Evolutionary conservation across 225 moss, liverwort and hornwort species (phyloP), one percentile per base, ranked within the genome.

Genomic region (Bryum argenteum): DNA sequence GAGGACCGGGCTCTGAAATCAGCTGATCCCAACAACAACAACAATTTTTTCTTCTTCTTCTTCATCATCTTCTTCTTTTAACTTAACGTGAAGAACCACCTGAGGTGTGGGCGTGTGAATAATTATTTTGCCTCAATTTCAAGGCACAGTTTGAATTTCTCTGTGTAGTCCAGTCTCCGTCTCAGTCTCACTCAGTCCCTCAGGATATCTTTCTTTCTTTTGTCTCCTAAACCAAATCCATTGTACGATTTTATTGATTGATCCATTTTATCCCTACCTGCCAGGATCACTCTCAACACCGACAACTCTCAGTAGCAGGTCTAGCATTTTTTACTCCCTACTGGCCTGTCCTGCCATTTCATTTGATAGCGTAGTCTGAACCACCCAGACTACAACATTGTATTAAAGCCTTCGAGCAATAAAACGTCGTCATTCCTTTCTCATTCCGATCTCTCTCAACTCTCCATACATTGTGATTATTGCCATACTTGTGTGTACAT

Each of bases 1-100:
- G 86, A 90, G 54, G 94, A 94, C 42, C 90, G 94, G 67, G 60
- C 66, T 52, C 69, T 23, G 67, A 87, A 70, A 79, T 71, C 58
- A 39, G 78, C 61, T 69, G 86, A 93, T 44, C 14, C 28, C 41
- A 15, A 33, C 28, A 28, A 5, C n/a, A n/a, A n/a, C n/a, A n/a
- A n/a, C n/a, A n/a, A n/a, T 28, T 5, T 5, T 28, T 33, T 33
- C 33, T 33, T 33, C 33, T 33, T 33, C n/a, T 33, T 33, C 33
- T 33, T 33, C 2, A 33, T 33, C n/a, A n/a, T n/a, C n/a, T n/a
- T n/a, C n/a, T n/a, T n/a, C n/a, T n/a, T n/a, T n/a, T n/a, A n/a
- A n/a, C n/a, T n/a, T n/a, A n/a, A n/a, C n/a, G 64, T 19, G 56
- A 78, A 54, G 24, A 65, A 58, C 33, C n/a, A 45, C 73, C 52